Evolutionary conservation across 2,329 filamentous ascomycete species (phyloP).

Genomic region (Xylariaceae sp.): DNA sequence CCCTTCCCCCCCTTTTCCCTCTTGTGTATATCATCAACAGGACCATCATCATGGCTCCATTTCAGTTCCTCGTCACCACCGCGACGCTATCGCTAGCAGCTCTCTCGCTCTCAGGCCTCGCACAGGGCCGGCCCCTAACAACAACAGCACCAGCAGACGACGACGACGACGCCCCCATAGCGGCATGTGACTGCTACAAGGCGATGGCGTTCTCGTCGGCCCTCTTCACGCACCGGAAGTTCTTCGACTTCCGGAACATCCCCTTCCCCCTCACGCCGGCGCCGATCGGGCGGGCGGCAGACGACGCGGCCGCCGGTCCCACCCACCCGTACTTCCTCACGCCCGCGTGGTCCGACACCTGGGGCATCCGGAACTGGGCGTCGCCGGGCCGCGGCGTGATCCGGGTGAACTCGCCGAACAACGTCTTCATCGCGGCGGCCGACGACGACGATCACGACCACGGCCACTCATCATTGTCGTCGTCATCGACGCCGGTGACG

Average conservation of each 20-base stretch:
- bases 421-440: constrained; percentile 53
- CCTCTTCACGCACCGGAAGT: constrained; percentile 52
- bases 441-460: constrained; percentile 43
- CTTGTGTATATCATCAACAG: not conserved
- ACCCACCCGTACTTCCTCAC: constrained; percentile 43
- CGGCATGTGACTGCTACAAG: constrained; percentile 32
- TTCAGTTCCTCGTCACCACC: not conserved
- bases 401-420: constrained; percentile 48
- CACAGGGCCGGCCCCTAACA: constrained; percentile 20
- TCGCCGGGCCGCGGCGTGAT: constrained; percentile 37
- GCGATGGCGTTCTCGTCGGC: constrained; percentile 25
- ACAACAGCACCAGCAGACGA: not conserved
- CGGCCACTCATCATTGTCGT: too few relatives aligned
- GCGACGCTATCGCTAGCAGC: constrained; percentile 2
- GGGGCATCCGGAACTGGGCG: constrained; percentile 37
- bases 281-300: constrained; percentile 33
- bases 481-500: too few relatives aligned
- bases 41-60: constrained; percentile 11
- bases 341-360: constrained; percentile 39
- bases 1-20: not conserved
- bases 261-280: constrained; percentile 41
- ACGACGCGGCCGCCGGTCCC: constrained; percentile 35
- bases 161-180: too few relatives aligned
- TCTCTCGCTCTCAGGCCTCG: not conserved
- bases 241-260: constrained; percentile 56